Conservation (phyloP, 768 basidiomycete species). For the Pleurotus giganteus region DNA sequence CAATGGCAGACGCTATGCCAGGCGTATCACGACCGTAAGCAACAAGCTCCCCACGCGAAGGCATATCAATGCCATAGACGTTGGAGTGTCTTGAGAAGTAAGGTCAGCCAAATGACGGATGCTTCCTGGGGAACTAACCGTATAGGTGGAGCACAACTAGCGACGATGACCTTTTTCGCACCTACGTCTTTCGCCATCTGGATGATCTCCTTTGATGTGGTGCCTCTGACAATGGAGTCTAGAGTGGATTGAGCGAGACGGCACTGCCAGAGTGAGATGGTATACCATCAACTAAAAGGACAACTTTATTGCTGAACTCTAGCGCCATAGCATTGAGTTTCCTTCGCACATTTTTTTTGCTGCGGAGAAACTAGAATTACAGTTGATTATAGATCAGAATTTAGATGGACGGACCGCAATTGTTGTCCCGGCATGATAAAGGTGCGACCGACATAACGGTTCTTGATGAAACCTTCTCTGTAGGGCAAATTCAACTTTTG, state of each 20-base stretch:
- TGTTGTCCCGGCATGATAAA: conserved; percentile 99
- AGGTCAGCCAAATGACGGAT: conserved; percentile 4
- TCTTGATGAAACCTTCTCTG: conserved; percentile 98
- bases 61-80: conserved; percentile 99
- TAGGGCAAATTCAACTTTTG: conserved; percentile 89
- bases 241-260: not conserved
- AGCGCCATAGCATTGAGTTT: conserved; percentile 99
- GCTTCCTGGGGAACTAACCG: conserved; percentile 44
- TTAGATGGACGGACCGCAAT: conserved; percentile 57
- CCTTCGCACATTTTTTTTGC: conserved; percentile 89
- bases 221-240: conserved; percentile 99
- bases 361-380: conserved; percentile 24
- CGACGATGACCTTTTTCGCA: conserved; percentile 92
- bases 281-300: conserved; percentile 93
- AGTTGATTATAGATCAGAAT: not conserved
- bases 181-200: conserved; percentile 99
- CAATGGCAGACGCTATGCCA: conserved; percentile 78
- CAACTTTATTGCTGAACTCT: conserved; percentile 90
- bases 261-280: not conserved
- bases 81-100: conserved; percentile 65
- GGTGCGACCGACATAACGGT: conserved; percentile 95
- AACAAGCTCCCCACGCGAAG: conserved; percentile 90
- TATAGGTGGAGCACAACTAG: conserved; percentile 96
- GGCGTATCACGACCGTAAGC: conserved; percentile 72
- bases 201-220: conserved; percentile 97